Percentiles rank a stretch among this genome's conserved stretches.
Evolutionary conservation across 352 stramenopile species (phyloP).

Genomic region (Phytophthora sp.): DNA sequence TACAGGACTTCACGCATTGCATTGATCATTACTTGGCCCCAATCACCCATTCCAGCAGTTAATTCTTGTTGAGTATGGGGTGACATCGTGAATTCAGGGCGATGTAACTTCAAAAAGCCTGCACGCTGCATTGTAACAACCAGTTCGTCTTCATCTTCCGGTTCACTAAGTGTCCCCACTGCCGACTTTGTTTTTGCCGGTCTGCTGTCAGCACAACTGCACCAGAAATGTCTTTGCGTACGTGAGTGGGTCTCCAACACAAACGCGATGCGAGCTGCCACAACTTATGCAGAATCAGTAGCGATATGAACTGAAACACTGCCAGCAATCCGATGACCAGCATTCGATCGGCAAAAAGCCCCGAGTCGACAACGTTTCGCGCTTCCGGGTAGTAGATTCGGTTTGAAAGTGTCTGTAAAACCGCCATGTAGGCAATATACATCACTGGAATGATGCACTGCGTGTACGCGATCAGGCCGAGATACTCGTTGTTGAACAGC

Average conservation of each 20-base stretch:
- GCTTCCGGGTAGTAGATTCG: constrained; percentile 39
- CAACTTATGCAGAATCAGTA: constrained; percentile 22
- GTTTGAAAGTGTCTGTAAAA: constrained; percentile 29
- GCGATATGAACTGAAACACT: constrained; percentile 12
- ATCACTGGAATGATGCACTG: constrained; percentile 37
- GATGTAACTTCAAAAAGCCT: constrained; percentile 17
- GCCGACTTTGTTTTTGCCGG: constrained; percentile 5
- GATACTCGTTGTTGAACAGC: constrained; percentile 50
- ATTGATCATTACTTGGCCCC: constrained; percentile 33
- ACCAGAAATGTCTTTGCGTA: constrained; percentile 44
- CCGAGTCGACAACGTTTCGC: constrained; percentile 10
- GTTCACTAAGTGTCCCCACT: constrained; percentile 6
- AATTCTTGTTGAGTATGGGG: constrained; percentile 19
- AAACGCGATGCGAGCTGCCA: constrained; percentile 36
- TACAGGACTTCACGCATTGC: constrained; percentile 24
- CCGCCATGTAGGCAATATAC: constrained; percentile 35
- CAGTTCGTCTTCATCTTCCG: not conserved
- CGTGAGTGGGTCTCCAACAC: constrained; percentile 46
- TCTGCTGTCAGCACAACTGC: constrained; percentile 28
- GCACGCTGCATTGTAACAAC: constrained; percentile 21
- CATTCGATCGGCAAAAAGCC: constrained; percentile 20
- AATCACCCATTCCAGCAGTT: constrained; percentile 14
- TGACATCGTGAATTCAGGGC: constrained; percentile 15
- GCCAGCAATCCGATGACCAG: constrained; percentile 21
- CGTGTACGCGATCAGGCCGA: constrained; percentile 35